Conservation (phyloP, 768 basidiomycete species). For the Cystobasidium ongulense region DNA sequence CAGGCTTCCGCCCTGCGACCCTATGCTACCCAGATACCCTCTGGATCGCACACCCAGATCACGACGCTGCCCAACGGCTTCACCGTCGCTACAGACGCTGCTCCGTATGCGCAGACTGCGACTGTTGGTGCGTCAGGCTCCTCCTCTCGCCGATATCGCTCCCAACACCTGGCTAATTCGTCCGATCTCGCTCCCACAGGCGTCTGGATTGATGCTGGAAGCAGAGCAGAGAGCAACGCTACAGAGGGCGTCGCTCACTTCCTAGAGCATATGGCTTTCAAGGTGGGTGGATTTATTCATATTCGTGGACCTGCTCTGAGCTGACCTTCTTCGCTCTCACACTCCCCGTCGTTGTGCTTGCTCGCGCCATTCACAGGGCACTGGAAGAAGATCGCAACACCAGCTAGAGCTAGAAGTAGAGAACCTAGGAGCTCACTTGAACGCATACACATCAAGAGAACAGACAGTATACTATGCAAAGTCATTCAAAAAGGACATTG, state of each 20-base stretch:
- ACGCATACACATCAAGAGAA: constrained; percentile 96
- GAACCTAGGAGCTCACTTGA: constrained; percentile 91
- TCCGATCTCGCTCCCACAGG: constrained; percentile 52
- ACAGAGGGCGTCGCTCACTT: constrained; percentile 97
- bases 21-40: constrained; percentile 45
- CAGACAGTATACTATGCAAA: constrained; percentile 99
- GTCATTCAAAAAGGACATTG: constrained; percentile 91
- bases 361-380: constrained; percentile 51
- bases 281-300: constrained; percentile 43
- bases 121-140: constrained; percentile 53
- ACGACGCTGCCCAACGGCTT: constrained; percentile 90
- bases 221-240: constrained; percentile 87
- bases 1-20: constrained; percentile 41
- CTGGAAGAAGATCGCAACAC: constrained; percentile 75
- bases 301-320: background rate
- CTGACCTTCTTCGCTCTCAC: background rate
- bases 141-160: background rate
- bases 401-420: constrained; percentile 93
- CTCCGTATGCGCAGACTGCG: constrained; percentile 68
- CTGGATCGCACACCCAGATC: constrained; percentile 61
- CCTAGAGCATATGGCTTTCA: constrained; percentile 97
- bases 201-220: constrained; percentile 98
- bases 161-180: background rate
- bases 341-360: background rate
- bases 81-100: constrained; percentile 48